A percentile compares a stretch with the other conserved stretches of the same genome.
Conservation (phyloP, 164 flowering plant species). For the Piper betle region DNA sequence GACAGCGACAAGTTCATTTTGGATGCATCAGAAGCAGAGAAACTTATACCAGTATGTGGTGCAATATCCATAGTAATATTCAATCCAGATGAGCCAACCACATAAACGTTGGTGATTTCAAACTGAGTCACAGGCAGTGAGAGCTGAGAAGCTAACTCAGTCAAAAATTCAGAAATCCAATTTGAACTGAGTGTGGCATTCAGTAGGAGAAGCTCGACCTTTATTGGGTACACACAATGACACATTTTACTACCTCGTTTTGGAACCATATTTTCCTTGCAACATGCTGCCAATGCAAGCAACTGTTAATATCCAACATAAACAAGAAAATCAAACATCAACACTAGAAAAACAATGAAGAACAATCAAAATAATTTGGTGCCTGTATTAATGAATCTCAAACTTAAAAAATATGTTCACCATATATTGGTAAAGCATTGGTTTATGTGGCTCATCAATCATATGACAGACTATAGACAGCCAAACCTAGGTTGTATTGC, state of each 20-base stretch:
- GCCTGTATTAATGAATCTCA: no score
- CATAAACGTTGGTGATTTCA: slow-evolving; percentile 67
- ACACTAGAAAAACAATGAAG: neutral
- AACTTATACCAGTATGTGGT: slow-evolving; percentile 72
- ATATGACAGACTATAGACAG: no score
- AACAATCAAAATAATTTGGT: no score
- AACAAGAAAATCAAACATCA: neutral
- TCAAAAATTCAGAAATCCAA: slow-evolving; percentile 51
- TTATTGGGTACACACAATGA: slow-evolving; percentile 89
- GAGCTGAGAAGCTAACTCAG: slow-evolving; percentile 68
- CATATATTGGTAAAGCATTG: no score
- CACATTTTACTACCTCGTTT: slow-evolving; percentile 58
- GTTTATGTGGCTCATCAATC: no score
- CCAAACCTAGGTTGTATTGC: no score
- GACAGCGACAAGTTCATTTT: slow-evolving; percentile 58
- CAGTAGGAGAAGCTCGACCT: slow-evolving; percentile 68
- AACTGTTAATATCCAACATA: slow-evolving; percentile 1
- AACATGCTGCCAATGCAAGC: slow-evolving; percentile 46
- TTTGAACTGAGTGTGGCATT: slow-evolving; percentile 68
- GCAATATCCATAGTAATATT: slow-evolving; percentile 89
- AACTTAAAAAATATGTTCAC: no score
- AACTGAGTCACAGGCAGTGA: slow-evolving; percentile 56
- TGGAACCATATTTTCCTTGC: slow-evolving; percentile 58
- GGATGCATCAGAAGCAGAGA: slow-evolving; percentile 45
- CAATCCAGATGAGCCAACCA: slow-evolving; percentile 44